phyloP scores from a whole-genome alignment of 1,284 basidiomycete genomes.

The Ganoderma meredithae region DNA sequence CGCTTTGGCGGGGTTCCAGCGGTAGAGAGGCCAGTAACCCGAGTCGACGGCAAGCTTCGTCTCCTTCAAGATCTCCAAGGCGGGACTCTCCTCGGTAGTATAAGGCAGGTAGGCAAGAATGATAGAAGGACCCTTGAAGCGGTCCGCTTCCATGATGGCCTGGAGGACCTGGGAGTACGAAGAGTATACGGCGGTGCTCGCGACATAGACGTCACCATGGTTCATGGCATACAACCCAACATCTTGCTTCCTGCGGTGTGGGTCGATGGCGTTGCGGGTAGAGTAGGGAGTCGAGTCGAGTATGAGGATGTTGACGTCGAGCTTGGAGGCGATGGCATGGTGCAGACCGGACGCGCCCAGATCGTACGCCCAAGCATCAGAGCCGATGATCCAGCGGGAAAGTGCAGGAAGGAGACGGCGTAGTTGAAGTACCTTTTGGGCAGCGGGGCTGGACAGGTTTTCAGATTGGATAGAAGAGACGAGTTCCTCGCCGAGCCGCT shows the following conservation, averaged over 20 bases:
- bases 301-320: slow-evolving; percentile 95
- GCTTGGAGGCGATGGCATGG: slow-evolving; percentile 89
- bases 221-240: slow-evolving; percentile 98
- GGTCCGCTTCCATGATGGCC: slow-evolving; percentile 91
- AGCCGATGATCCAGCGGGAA: slow-evolving; percentile 96
- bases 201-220: slow-evolving; percentile 96
- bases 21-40: slow-evolving; percentile 98
- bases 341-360: slow-evolving; percentile 96
- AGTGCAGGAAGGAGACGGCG: slow-evolving; percentile 68
- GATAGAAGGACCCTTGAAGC: slow-evolving; percentile 89
- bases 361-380: slow-evolving; percentile 98
- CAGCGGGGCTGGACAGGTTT: slow-evolving; percentile 50
- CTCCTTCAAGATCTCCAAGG: slow-evolving; percentile 92
- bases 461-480: slow-evolving; percentile 59
- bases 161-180: slow-evolving; percentile 97
- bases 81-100: slow-evolving; percentile 75
- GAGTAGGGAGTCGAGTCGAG: slow-evolving; percentile 94
- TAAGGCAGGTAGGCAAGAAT: slow-evolving; percentile 97
- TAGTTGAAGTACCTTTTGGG: slow-evolving; percentile 65
- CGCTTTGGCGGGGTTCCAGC: slow-evolving; percentile 94
- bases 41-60: slow-evolving; percentile 97
- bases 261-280: slow-evolving; percentile 73
- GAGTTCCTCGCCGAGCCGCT: slow-evolving; percentile 67
- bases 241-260: slow-evolving; percentile 87
- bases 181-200: slow-evolving; percentile 94